Base-by-base conservation (phyloP, 2,329 filamentous ascomycete species). In the Dactylellina drechsleri region DNA sequence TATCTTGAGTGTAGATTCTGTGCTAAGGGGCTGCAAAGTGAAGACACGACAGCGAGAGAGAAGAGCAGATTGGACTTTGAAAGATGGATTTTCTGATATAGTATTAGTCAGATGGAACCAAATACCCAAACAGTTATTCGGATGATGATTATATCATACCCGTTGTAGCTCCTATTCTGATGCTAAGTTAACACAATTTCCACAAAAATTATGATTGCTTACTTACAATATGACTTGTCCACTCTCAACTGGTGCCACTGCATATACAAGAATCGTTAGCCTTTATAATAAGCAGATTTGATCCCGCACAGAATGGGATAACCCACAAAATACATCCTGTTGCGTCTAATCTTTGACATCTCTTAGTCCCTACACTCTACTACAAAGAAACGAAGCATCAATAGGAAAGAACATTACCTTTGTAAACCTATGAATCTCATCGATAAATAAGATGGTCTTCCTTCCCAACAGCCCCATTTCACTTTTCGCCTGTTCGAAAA, bases 371-470 rank as follows among this genome's bases (percentile, higher is more conserved):
- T 3, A 40, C 23, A 13, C 20, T 47, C 23, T 43, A 40, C 47
- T 7, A 23, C 16, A 7, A 60, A 50, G 15, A 15, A 47, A n/a
- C 3, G 5, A 47, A 47, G 43, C 18, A n/a, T n/a, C n/a, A n/a
- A n/a, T n/a, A n/a, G n/a, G 31, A 52, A 52, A 4, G n/a, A 61
- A 70, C 53, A 41, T 50, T 58, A 68, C 62, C 61, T 62, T 71
- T 12, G 71, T 66, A 49, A 68, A 62, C 36, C 77, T 85, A 82
- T 97, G 93, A 56, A 97, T 95, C 84, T 98, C 95, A 83, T 99
- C 95, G 83, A 94, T 97, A 82, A 99, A 99, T 77, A 99, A 89
- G 77, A 99, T 96, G 0, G 95, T 98, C 83, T 92, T 94, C 76
- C 93, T 87, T 0, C 94, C 94, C 0, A 92, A 96, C 60, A 98